Base-by-base conservation (phyloP, 805 yeast species). In the Hanseniaspora thailandica region DNA sequence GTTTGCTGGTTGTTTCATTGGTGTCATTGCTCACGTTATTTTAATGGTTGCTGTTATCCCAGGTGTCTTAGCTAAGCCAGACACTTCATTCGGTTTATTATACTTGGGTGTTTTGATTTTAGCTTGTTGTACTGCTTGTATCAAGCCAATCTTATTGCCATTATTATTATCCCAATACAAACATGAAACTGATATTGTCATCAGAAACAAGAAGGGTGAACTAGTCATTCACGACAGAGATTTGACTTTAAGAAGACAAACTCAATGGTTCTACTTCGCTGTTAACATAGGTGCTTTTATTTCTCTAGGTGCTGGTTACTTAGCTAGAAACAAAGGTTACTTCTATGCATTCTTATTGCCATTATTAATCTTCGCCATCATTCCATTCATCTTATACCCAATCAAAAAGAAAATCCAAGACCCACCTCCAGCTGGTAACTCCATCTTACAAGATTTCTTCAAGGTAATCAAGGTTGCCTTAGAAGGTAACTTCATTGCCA, bases 41-140 rank as follows among this genome's bases (percentile, higher is more conserved):
- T 71, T 84, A 48, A 80, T 84, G 63, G 71, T 80, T 55, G 84
- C 93, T 30, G 80, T 89, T 7, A 66, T 84, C 51, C 89, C 88
- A 25, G 54, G 66, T 23, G 69, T 75, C 17, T 72, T 81, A 40
- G 69, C 76, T 35, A 65, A 66, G 25, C 66, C 66, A 44, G 69
- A 71, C 22, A 76, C 79, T 28, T 78, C 85, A 30, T 64, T 79
- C 52, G 87, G 81, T 57, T 89, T 90, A 40, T 77, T 79, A 19
- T 62, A 69, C 52, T 62, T 64, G 17, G 57, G 71, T 26, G 66
- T 70, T 47, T 56, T 71, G 55, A 63, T 79, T 51, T 77, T 85
- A 60, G 90, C 90, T 59, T 60, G 82, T 38, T 90, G 87, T 39
- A 81, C 93, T 31, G 93, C 93, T 62, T 82, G 87, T 60, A 85